Conservation (phyloP, 306 rosid genomes). For the Corylus americana region DNA sequence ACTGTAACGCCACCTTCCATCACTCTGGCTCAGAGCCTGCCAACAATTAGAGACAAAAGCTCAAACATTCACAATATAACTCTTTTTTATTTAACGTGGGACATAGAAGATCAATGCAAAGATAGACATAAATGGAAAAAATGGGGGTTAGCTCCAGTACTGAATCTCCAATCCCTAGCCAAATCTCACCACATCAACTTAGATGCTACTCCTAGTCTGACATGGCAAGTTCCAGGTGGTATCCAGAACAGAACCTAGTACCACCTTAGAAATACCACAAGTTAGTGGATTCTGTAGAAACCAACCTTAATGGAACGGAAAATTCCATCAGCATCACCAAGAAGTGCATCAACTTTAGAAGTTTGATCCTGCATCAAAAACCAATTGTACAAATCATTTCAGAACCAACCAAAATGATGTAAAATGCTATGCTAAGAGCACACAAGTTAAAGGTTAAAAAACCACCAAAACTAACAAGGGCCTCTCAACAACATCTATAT, state of each 20-base stretch:
- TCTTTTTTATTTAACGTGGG: neutral
- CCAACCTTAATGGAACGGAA: constrained; percentile 86
- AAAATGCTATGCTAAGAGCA: constrained; percentile 10
- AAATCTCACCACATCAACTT: neutral
- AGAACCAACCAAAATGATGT: constrained; percentile 22
- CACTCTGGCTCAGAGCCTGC: constrained; percentile 99
- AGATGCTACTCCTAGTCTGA: constrained; percentile 4
- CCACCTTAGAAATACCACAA: constrained; percentile 12
- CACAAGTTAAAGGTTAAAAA: neutral
- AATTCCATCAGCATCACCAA: constrained; percentile 68
- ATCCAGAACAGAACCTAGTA: constrained; percentile 25
- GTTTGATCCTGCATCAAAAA: constrained; percentile 57
- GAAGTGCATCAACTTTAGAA: constrained; percentile 65
- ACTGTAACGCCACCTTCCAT: constrained; percentile 99
- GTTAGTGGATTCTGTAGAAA: constrained; percentile 9
- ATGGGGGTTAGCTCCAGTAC: constrained; percentile 21
- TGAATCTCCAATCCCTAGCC: constrained; percentile 18
- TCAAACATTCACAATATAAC: constrained; percentile 21
- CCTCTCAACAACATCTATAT: neutral
- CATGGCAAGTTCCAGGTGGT: constrained; percentile 19
- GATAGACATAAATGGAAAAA: neutral
- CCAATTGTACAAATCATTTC: constrained; percentile 10
- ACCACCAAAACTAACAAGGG: constrained; percentile 3
- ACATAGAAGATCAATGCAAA: constrained; percentile 3
- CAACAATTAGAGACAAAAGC: constrained; percentile 27